phyloP scores from a whole-genome alignment of 208 protist genomes.

The Leishmania lainsoni region DNA sequence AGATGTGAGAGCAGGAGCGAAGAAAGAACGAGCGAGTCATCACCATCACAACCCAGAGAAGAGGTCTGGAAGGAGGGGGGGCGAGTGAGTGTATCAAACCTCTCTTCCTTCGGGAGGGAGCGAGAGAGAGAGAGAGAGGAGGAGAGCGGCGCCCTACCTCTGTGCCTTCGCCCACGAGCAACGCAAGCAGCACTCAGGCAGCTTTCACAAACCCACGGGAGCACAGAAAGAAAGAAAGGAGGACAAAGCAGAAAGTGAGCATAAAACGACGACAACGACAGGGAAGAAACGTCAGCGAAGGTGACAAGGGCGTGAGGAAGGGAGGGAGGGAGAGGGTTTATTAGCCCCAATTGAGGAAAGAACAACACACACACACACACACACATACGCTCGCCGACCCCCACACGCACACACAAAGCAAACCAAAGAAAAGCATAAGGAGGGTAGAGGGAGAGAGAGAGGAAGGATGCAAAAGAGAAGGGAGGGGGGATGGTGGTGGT shows the following conservation, averaged over 20 bases:
- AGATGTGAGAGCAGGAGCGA: neutral
- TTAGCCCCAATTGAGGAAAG: too few species aligned
- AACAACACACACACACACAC: neutral
- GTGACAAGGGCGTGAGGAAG: neutral
- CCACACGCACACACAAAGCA: slow-evolving; percentile 1
- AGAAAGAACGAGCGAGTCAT: neutral
- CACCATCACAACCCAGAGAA: neutral
- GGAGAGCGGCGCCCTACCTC: neutral
- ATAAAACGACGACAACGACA: neutral
- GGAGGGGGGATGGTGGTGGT: neutral
- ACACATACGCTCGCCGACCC: neutral
- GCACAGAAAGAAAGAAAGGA: neutral
- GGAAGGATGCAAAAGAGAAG: neutral
- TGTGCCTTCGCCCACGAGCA: too few species aligned
- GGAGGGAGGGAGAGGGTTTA: too few species aligned
- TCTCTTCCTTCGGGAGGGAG: neutral
- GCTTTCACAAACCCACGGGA: neutral
- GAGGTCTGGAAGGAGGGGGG: neutral
- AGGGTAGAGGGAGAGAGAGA: neutral
- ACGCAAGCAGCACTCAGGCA: too few species aligned
- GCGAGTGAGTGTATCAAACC: neutral
- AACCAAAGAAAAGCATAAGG: neutral
- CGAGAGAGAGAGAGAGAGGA: neutral
- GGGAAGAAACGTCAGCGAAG: neutral
- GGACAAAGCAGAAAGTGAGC: neutral